Conservation (phyloP, 2,329 filamentous ascomycete species). For the Aspergillus quadricinctus region DNA sequence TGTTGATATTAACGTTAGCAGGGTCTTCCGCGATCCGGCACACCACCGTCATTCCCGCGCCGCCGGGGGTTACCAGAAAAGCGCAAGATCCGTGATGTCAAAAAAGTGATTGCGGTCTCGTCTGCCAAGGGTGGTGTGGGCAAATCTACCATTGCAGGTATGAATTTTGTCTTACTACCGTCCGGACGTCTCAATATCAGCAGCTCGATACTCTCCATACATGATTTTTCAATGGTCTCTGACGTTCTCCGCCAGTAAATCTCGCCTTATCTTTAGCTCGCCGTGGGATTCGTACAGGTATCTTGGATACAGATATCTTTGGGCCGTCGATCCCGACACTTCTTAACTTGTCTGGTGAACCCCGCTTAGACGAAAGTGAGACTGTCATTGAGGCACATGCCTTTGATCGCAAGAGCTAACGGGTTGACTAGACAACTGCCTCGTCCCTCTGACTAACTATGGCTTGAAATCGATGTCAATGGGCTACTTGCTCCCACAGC, state of each 20-base stretch:
- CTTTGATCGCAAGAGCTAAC: neutral
- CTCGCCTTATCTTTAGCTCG: conserved; percentile 82
- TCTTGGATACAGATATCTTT: conserved; percentile 95
- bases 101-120: conserved; percentile 92
- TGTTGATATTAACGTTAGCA: conserved; percentile 33
- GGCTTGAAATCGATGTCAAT: conserved; percentile 98
- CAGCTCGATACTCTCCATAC: too few species aligned
- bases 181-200: neutral
- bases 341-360: conserved; percentile 75
- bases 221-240: neutral
- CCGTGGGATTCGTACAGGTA: conserved; percentile 74
- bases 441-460: conserved; percentile 87
- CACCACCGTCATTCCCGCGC: conserved; percentile 62
- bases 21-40: conserved; percentile 79
- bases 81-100: conserved; percentile 75
- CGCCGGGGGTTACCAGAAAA: conserved; percentile 77
- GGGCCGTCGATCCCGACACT: conserved; percentile 91
- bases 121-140: conserved; percentile 98
- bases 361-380: conserved; percentile 67
- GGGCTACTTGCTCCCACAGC: conserved; percentile 71
- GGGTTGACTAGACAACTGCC: conserved; percentile 42
- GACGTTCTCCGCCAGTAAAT: conserved; percentile 52
- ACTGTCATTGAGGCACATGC: conserved; percentile 9
- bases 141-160: conserved; percentile 87
- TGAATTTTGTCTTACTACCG: conserved; percentile 13